These are phyloP conservation scores for Spergularia azorica DNA, from an alignment of 179 eudicot species.

Conservation along the genomic window DNA sequence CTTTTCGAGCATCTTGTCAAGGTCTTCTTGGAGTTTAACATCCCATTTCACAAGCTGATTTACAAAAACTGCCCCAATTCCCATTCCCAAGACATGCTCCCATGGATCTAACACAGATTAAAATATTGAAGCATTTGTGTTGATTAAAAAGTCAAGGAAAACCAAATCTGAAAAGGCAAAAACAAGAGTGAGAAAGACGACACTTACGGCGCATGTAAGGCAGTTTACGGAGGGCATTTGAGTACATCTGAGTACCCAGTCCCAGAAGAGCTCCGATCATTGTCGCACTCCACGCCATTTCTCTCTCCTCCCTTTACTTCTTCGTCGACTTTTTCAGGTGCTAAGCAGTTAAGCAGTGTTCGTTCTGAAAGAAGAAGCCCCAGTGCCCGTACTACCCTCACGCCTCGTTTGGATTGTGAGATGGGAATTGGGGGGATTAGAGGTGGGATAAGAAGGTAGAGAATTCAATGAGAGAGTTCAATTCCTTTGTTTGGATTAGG, in stretches of 20 bases:
- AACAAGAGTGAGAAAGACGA: no score
- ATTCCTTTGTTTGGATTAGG: no score
- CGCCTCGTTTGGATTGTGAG: no score
- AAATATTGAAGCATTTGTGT: not conserved
- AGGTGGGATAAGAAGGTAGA: no score
- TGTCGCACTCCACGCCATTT: constrained; percentile 89
- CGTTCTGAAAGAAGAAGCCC: no score
- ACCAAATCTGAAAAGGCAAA: not conserved
- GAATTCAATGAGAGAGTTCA: no score
- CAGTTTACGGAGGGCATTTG: constrained; percentile 93
- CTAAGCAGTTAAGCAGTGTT: no score
- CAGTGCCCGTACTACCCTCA: no score
- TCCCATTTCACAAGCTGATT: constrained; percentile 92
- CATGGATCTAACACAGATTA: constrained; percentile 66
- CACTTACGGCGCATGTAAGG: constrained; percentile 94
- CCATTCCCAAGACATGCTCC: constrained; percentile 97
- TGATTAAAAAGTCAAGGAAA: not conserved
- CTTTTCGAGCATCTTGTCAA: constrained; percentile 81
- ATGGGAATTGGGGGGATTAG: no score
- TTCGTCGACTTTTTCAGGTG: constrained; percentile 1
- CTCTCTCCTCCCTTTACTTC: constrained; percentile 6
- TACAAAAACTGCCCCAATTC: constrained; percentile 76
- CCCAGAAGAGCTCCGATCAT: constrained; percentile 89
- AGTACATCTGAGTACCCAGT: constrained; percentile 91
- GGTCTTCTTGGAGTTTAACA: constrained; percentile 69